Percentiles rank a stretch among this genome's conserved stretches.
phyloP scores from a whole-genome alignment of 495 filamentous ascomycete species.

The Neurospora sp. region DNA sequence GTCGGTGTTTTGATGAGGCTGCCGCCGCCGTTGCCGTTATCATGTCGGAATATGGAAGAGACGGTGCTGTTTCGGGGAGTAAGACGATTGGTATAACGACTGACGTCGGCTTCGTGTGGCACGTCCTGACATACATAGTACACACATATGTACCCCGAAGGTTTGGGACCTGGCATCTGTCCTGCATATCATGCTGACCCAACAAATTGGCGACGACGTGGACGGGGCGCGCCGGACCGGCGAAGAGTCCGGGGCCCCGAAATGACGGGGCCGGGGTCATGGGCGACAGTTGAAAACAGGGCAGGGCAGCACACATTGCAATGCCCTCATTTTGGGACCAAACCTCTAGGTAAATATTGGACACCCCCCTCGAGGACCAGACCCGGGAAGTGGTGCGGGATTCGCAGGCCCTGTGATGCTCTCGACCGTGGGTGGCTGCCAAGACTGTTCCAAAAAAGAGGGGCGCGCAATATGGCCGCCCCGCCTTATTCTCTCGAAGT shows the following conservation, averaged over 20 bases:
- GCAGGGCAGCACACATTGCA: background rate
- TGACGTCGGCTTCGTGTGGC: background rate
- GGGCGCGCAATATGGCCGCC: background rate
- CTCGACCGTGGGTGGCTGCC: background rate
- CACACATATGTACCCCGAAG: background rate
- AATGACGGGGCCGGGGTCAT: background rate
- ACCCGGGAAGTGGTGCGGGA: background rate
- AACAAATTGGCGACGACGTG: background rate
- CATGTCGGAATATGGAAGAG: background rate
- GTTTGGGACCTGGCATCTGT: background rate
- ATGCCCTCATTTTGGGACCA: background rate
- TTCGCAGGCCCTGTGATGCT: background rate
- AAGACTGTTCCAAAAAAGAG: background rate
- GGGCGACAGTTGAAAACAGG: background rate
- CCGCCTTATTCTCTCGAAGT: background rate
- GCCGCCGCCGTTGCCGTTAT: background rate
- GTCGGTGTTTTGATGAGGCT: background rate
- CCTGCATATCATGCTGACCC: background rate
- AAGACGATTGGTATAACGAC: background rate
- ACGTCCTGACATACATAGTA: background rate
- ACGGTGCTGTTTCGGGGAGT: background rate
- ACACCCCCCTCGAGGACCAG: background rate
- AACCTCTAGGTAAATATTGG: background rate
- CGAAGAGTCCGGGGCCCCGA: background rate
- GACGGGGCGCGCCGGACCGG: background rate